Percentiles rank a stretch among this genome's conserved stretches.
Conservation (phyloP, 345 rosid genomes). For the Eucalyptus paniculata region DNA sequence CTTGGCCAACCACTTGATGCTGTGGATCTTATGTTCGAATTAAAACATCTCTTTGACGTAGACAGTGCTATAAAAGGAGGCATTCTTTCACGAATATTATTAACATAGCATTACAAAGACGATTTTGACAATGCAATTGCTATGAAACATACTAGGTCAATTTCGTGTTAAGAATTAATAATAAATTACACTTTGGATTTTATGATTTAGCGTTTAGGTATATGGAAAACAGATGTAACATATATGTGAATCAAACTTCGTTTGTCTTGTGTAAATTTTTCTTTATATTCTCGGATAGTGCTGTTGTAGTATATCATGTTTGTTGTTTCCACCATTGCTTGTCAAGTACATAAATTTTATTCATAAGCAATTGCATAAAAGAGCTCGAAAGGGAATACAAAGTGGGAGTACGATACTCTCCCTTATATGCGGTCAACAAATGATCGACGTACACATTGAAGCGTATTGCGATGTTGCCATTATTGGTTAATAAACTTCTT, state of each 20-base stretch:
- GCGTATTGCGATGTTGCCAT: not conserved
- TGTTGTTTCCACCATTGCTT: not conserved
- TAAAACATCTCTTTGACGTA: not conserved
- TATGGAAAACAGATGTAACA: not conserved
- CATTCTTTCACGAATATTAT: too few species aligned
- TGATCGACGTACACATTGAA: not conserved
- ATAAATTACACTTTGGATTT: not conserved
- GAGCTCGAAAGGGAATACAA: not conserved
- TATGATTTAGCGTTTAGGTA: not conserved
- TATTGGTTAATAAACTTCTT: not conserved
- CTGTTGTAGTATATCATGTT: not conserved
- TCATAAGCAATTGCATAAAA: not conserved
- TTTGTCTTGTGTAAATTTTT: not conserved
- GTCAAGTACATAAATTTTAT: not conserved
- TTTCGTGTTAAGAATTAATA: not conserved
- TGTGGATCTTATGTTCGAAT: not conserved
- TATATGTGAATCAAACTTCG: not conserved
- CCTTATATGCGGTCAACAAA: not conserved
- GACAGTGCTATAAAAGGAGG: too few species aligned
- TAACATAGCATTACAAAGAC: not conserved
- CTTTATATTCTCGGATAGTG: not conserved
- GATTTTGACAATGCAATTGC: not conserved
- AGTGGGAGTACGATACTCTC: not conserved
- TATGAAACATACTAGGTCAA: not conserved
- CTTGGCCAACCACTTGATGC: not conserved